Evolutionary conservation across 305 asterid genomes (phyloP).

Genomic region (Plantago lanceolata): DNA sequence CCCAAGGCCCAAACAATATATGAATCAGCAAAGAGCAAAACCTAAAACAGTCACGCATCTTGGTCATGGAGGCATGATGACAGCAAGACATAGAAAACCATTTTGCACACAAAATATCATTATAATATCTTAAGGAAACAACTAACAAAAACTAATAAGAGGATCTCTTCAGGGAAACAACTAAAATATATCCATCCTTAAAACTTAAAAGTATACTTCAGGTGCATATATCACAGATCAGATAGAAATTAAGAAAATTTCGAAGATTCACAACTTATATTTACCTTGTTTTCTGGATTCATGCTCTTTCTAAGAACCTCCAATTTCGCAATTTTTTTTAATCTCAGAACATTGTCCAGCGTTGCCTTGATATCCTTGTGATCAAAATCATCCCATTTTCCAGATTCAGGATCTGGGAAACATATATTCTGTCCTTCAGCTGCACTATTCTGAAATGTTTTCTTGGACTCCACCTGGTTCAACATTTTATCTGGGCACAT

Average conservation of each 20-base stretch:
- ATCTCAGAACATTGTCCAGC: conserved; percentile 57
- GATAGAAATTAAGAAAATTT: not conserved
- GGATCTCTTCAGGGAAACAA: conserved; percentile 12
- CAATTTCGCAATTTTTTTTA: conserved; percentile 49
- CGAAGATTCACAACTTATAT: conserved; percentile 42
- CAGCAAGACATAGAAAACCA: too few species aligned
- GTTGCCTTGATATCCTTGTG: conserved; percentile 50
- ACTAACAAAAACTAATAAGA: not conserved
- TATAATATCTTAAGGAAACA: not conserved
- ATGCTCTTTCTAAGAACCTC: conserved; percentile 32
- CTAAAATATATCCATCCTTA: conserved; percentile 11
- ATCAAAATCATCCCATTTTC: conserved; percentile 76
- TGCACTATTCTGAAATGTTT: not conserved
- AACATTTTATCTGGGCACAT: conserved; percentile 42
- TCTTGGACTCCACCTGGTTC: conserved; percentile 28
- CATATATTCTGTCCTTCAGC: conserved; percentile 25
- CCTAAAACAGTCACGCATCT: too few species aligned
- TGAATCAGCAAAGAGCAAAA: too few species aligned
- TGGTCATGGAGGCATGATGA: too few species aligned
- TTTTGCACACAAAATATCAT: too few species aligned
- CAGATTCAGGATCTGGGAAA: conserved; percentile 28
- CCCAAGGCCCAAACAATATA: too few species aligned
- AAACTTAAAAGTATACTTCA: too few species aligned
- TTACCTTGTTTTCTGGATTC: conserved; percentile 36
- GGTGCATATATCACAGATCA: too few species aligned